Base-by-base conservation (phyloP, 164 flowering plant genomes). In the Stephania cephalantha region DNA sequence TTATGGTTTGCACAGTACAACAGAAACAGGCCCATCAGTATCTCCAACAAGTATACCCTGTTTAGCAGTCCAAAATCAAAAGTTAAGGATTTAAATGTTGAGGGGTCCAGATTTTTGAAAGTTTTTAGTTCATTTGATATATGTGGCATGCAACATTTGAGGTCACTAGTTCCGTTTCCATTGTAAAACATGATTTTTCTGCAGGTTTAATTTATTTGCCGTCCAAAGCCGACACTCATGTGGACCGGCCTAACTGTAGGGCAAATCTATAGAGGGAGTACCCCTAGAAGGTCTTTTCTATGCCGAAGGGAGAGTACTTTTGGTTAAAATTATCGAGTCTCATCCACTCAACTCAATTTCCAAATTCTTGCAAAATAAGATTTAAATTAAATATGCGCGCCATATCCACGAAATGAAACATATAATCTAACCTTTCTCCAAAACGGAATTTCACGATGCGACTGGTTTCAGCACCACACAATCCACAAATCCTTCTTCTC, bases 1-100 rank as follows among this genome's bases (percentile, higher is more conserved):
- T 90, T 85, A 71, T 86, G 88, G 71, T 75, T 69, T n/a, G 88
- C 92, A 70, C 89, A 86, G 73, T 79, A 80, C 11, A 87, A 71
- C 67, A 90, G 71, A 55, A 74, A 88, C 68, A 82, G n/a, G n/a
- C 96, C 96, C 79, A 86, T 78, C 20, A 75, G 6, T 35, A 91
- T 76, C 89, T 91, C 94, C 85, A 79, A 52, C 9, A 84, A 3
- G 74, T 86, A 85, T 3, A 90, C 67, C 83, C 90, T 87, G 89
- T 61, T 31, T 77, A 7, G 8, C 13, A 50, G 67, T 50, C 63
- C 73, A 75, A 69, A 55, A 46, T 17, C 20, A 68, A 53, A 55
- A 10, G 10, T 35, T 18, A 63, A 44, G 12, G 17, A 73, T 35
- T 22, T 31, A 35, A 58, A 55, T 30, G 15, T 35, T 7, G 55